Base-by-base conservation (phyloP, 768 basidiomycete genomes). In the Chiua virens region DNA sequence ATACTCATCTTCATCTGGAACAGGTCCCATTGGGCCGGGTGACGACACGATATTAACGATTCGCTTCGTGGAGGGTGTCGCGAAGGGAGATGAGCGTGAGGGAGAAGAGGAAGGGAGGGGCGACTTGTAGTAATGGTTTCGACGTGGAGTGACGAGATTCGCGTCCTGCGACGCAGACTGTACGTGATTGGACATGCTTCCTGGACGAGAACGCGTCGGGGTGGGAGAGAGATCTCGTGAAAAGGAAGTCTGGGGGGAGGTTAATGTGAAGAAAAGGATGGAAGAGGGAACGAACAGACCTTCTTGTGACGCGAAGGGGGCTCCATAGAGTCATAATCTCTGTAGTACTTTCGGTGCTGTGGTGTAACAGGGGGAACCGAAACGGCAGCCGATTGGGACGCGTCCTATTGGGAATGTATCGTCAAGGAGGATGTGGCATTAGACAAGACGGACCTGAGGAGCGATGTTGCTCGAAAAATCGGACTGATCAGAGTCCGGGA, bases 11-110 rank as follows among this genome's bases (percentile, higher is more conserved):
- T 87, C 84, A 34, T 76, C 70, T 13, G 85, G 85, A 41, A 74
- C 73, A 18, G 83, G 80, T 1, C 76, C 79, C 84, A 87, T 87
- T 7, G 86, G 87, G 1, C 86, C 88, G 5, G 89, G 89, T 9
- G 89, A 90, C n/a, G 89, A 90, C 23, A 90, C 89, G n/a, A 85
- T 68, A 61, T 90, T 87, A 21, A 88, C 77, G 28, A 81, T 69
- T 18, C 76, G 79, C 53, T 77, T 77, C 45, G 71, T 67, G 53
- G 67, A 69, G 8, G 88, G 87, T 45, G 86, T 87, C 25, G 81
- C 82, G 14, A 79, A 67, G 14, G 87, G 87, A 15, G 88, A 85
- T 20, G 76, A 71, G 17, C 68, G 69, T 30, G 77, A 79, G 20
- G 85, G 81, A 8, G 86, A 88, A 37, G 86, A 85, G 14, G 81